Percentiles rank a stretch among this genome's conserved stretches.
Conservation (phyloP, 148 eudicot species). For the Cornus florida region DNA sequence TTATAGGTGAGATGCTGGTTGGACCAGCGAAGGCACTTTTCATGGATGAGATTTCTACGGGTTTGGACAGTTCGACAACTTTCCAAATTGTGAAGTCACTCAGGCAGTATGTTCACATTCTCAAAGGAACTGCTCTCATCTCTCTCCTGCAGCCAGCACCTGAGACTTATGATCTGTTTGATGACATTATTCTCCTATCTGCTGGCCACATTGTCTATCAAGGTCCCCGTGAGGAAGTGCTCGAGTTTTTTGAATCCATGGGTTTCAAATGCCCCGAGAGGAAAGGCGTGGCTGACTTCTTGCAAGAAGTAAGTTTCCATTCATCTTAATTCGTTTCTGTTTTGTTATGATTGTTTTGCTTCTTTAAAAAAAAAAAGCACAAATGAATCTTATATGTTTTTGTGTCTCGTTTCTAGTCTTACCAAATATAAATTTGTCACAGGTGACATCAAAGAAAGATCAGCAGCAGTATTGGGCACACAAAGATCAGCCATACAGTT, state of each 20-base stretch:
- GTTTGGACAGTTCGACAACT: constrained; percentile 56
- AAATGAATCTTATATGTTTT: no score
- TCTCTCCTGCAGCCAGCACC: constrained; percentile 59
- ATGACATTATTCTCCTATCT: constrained; percentile 55
- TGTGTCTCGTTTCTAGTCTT: not conserved
- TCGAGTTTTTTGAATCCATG: constrained; percentile 47
- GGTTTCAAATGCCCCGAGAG: constrained; percentile 57
- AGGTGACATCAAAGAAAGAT: constrained; percentile 59
- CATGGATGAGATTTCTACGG: constrained; percentile 66
- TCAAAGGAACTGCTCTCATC: constrained; percentile 45
- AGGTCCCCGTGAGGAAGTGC: constrained; percentile 45
- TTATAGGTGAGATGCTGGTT: constrained; percentile 54
- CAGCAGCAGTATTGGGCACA: constrained; percentile 49
- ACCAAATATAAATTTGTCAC: not conserved
- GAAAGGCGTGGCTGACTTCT: constrained; percentile 54
- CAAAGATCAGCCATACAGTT: constrained; percentile 33
- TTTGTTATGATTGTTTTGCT: not conserved
- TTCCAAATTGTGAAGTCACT: constrained; percentile 48
- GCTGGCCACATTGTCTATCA: constrained; percentile 52
- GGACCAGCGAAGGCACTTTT: constrained; percentile 47
- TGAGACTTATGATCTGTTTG: constrained; percentile 51
- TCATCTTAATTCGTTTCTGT: not conserved
- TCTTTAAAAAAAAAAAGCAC: no score
- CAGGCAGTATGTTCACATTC: constrained; percentile 35
- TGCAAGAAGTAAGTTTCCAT: constrained; percentile 37